Evolutionary conservation across 2,329 filamentous ascomycete genomes (phyloP).

Genomic region (Neofusicoccum parvum): DNA sequence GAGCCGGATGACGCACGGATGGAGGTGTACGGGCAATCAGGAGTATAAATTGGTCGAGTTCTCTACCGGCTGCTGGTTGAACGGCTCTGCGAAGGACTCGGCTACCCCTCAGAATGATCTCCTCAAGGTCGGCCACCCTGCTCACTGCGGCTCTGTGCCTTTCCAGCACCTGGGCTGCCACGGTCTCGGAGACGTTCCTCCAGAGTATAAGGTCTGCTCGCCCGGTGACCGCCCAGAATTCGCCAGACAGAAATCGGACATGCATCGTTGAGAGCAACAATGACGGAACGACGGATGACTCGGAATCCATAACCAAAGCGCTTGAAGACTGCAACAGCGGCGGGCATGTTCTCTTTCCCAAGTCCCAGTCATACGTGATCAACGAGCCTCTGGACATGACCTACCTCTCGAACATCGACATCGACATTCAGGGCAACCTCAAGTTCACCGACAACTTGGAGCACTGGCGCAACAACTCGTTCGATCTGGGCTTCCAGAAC

Average conservation of each 20-base stretch:
- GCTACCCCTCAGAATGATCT: neutral
- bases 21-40: neutral
- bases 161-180: neutral
- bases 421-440: constrained; percentile 22
- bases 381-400: constrained; percentile 23
- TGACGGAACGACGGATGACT: constrained; percentile 13
- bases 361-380: constrained; percentile 23
- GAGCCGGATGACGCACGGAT: neutral
- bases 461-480: constrained; percentile 68
- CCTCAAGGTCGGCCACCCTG: neutral
- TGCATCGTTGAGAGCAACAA: constrained; percentile 25
- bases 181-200: constrained; percentile 25
- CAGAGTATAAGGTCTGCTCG: constrained; percentile 24
- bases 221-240: constrained; percentile 23
- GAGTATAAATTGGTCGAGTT: neutral
- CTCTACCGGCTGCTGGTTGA: neutral
- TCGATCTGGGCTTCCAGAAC: constrained; percentile 67
- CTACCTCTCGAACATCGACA: constrained; percentile 21
- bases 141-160: neutral
- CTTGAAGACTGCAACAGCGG: constrained; percentile 24
- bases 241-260: constrained; percentile 24
- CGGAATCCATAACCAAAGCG: constrained; percentile 21
- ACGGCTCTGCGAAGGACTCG: too few species aligned
- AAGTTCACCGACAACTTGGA: constrained; percentile 66
- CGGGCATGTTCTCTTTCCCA: constrained; percentile 25